Conservation (phyloP, 345 rosid species). For the Citrus sinensis region DNA sequence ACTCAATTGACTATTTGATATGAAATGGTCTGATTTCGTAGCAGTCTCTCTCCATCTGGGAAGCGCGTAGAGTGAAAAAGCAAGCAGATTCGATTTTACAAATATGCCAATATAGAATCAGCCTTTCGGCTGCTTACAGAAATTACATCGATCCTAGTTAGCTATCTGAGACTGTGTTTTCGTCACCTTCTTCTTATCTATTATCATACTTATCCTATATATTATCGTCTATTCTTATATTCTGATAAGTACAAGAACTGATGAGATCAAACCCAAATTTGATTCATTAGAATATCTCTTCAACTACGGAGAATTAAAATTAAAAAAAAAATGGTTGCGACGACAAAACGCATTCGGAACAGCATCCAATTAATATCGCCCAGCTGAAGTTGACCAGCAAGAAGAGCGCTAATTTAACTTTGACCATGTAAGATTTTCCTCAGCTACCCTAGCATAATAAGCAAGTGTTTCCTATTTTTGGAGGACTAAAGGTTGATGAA, state of each 20-base stretch:
- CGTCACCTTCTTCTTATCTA: not conserved
- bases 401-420: conserved; percentile 4
- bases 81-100: not conserved
- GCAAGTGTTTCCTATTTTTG: not conserved
- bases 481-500: not conserved
- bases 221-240: no score
- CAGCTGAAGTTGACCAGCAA: not conserved
- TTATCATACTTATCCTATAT: no score
- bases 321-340: not conserved
- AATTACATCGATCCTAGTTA: no score
- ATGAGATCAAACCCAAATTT: not conserved
- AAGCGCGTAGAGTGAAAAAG: not conserved
- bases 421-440: conserved; percentile 16
- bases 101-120: not conserved
- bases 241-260: not conserved
- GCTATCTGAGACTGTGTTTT: not conserved
- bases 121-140: not conserved
- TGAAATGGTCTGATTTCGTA: not conserved
- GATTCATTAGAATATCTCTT: not conserved
- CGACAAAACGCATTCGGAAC: not conserved
- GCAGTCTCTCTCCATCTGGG: not conserved
- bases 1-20: not conserved
- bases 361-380: not conserved
- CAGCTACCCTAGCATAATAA: not conserved
- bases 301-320: no score